Percentiles rank a stretch among this genome's conserved stretches.
phyloP scores from a whole-genome alignment of 225 moss, liverwort and hornwort genomes.

The Lunularia cruciata region DNA sequence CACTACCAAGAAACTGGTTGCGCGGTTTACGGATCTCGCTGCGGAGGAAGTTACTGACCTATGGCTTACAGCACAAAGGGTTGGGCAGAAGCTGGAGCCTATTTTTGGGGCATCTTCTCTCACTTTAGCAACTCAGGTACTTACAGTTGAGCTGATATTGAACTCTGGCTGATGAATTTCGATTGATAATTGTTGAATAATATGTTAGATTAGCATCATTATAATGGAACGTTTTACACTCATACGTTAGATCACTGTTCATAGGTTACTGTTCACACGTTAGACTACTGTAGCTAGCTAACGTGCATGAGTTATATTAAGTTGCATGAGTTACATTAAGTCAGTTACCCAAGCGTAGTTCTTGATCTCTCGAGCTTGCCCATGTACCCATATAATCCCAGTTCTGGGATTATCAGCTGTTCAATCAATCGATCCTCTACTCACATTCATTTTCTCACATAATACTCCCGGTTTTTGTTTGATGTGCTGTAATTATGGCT shows the following conservation, averaged over 20 bases:
- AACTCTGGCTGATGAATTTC: not conserved
- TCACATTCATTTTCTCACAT: not conserved
- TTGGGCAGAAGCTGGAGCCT: conserved; percentile 78
- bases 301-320: too few species aligned
- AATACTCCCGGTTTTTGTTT: not conserved
- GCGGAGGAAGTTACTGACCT: conserved; percentile 83
- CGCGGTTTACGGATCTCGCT: conserved; percentile 73
- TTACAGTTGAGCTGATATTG: too few species aligned
- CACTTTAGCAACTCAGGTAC: conserved; percentile 78
- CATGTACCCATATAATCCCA: too few species aligned
- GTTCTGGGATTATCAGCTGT: too few species aligned
- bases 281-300: too few species aligned
- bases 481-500: not conserved
- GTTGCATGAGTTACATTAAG: too few species aligned
- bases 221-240: too few species aligned
- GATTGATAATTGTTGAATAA: not conserved
- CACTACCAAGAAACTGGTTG: conserved; percentile 63
- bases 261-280: too few species aligned
- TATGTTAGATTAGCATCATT: not conserved
- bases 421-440: not conserved
- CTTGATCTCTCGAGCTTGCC: too few species aligned
- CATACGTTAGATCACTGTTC: too few species aligned
- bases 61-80: conserved; percentile 83
- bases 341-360: too few species aligned
- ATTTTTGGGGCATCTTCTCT: conserved; percentile 67